These are phyloP conservation scores for Rubus parviflorus DNA, from an alignment of 306 rosid genomes.

Conservation along the genomic window DNA sequence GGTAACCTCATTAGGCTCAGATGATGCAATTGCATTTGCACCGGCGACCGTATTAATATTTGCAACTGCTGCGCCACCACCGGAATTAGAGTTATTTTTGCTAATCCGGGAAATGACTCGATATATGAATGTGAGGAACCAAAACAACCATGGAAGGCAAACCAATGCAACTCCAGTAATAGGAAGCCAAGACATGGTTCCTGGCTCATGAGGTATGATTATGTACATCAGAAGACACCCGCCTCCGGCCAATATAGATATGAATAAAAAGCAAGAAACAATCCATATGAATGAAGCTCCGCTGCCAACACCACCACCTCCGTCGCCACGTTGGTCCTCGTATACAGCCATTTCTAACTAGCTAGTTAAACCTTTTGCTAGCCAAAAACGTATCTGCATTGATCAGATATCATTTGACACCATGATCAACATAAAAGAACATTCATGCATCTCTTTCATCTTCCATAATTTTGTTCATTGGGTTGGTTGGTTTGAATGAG, in stretches of 20 bases:
- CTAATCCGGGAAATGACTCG: slow-evolving; percentile 48
- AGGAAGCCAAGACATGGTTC: slow-evolving; percentile 49
- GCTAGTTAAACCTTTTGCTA: neutral
- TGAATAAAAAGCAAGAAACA: slow-evolving; percentile 39
- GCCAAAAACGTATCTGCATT: neutral
- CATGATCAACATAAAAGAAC: neutral
- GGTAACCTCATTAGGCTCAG: neutral
- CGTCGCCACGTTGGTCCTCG: slow-evolving; percentile 50
- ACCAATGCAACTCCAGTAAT: slow-evolving; percentile 54
- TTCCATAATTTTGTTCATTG: neutral
- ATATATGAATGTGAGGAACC: slow-evolving; percentile 66
- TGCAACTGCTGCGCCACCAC: slow-evolving; percentile 2
- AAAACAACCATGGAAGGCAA: slow-evolving; percentile 84
- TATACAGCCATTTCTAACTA: slow-evolving; percentile 47
- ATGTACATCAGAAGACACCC: slow-evolving; percentile 54
- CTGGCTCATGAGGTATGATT: slow-evolving; percentile 43
- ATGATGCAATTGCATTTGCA: no score
- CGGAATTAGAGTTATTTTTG: slow-evolving; percentile 12
- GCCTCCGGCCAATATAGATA: slow-evolving; percentile 55
- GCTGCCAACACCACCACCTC: slow-evolving; percentile 38
- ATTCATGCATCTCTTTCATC: neutral
- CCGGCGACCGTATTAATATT: neutral
- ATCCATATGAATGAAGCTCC: slow-evolving; percentile 68
- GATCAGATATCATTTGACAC: neutral
- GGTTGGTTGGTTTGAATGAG: neutral